Evolutionary conservation across 371 early-diverging fungal species (phyloP).

Genomic region (Blastocladiella emersonii): DNA sequence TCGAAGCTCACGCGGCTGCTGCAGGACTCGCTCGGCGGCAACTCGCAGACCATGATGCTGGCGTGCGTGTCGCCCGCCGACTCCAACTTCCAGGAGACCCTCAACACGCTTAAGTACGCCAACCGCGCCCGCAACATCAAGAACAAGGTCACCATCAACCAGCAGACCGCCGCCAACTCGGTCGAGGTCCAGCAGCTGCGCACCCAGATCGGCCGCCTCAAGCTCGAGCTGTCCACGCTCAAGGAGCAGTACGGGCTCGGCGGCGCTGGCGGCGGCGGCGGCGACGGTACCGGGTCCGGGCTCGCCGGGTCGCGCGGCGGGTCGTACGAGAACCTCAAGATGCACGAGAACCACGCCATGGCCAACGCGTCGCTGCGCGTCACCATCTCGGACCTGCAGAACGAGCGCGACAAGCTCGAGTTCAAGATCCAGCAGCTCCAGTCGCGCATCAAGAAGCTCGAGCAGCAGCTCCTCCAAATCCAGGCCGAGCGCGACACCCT

Average conservation of each 20-base stretch:
- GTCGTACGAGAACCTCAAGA: slow-evolving; percentile 29
- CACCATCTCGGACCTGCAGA: slow-evolving; percentile 28
- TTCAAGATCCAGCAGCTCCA: neutral
- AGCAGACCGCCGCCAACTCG: slow-evolving; percentile 41
- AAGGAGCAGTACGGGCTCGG: slow-evolving; percentile 12
- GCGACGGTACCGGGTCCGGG: neutral
- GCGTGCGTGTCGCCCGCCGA: slow-evolving; percentile 80
- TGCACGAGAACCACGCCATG: slow-evolving; percentile 14
- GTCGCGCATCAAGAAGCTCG: neutral
- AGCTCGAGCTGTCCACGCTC: slow-evolving; percentile 36
- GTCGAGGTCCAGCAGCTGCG: slow-evolving; percentile 49
- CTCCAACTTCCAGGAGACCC: slow-evolving; percentile 70
- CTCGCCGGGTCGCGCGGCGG: slow-evolving; percentile 15
- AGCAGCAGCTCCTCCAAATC: neutral
- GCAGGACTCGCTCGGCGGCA: slow-evolving; percentile 93
- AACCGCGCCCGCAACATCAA: slow-evolving; percentile 74
- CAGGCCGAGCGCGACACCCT: slow-evolving; percentile 39
- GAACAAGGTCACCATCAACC: slow-evolving; percentile 60
- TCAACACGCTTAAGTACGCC: slow-evolving; percentile 87
- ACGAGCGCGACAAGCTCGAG: slow-evolving; percentile 13
- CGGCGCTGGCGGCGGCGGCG: neutral
- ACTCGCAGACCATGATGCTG: slow-evolving; percentile 75
- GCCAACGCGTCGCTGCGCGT: slow-evolving; percentile 26
- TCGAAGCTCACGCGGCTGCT: slow-evolving; percentile 94
- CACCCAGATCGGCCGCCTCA: slow-evolving; percentile 53